Evolutionary conservation across 139 green algal species (phyloP).

Genomic region (Mesotaenium endlicherianum): DNA sequence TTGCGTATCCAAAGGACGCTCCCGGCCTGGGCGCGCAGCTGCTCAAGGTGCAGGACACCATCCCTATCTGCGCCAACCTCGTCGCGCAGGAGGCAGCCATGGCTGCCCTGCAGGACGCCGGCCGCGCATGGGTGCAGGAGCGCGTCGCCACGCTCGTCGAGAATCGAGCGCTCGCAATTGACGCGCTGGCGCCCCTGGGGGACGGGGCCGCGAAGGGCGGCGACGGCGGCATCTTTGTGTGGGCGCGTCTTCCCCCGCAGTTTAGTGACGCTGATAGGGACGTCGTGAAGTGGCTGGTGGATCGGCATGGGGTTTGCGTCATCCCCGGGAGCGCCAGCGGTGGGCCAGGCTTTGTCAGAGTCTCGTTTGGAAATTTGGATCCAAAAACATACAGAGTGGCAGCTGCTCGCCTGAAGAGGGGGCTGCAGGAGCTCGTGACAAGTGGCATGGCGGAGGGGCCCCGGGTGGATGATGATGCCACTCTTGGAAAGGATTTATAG

Average conservation of each 20-base stretch:
- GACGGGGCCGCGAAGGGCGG: constrained; percentile 60
- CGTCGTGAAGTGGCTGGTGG: constrained; percentile 82
- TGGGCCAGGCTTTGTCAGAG: constrained; percentile 61
- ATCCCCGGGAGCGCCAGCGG: constrained; percentile 84
- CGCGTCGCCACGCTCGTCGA: constrained; percentile 50
- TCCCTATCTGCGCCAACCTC: constrained; percentile 82
- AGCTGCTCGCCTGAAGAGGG: constrained; percentile 67
- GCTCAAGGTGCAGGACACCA: constrained; percentile 89
- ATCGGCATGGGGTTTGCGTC: constrained; percentile 78
- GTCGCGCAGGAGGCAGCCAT: constrained; percentile 72
- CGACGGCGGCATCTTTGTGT: constrained; percentile 91
- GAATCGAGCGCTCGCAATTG: constrained; percentile 59
- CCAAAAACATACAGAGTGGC: constrained; percentile 65
- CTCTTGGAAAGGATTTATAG: no score
- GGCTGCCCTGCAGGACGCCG: constrained; percentile 38
- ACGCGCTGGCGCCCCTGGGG: constrained; percentile 71
- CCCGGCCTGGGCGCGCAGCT: constrained; percentile 54
- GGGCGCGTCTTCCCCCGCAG: constrained; percentile 69
- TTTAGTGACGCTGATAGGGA: constrained; percentile 66
- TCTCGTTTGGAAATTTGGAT: constrained; percentile 70
- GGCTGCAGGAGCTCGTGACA: constrained; percentile 69
- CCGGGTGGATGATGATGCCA: no score
- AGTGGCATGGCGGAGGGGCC: constrained; percentile 35
- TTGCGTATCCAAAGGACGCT: constrained; percentile 22
- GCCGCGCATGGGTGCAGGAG: constrained; percentile 62